These are phyloP conservation scores for Peniophora sp. DNA, from an alignment of 1,284 basidiomycete genomes.

Conservation along the genomic window DNA sequence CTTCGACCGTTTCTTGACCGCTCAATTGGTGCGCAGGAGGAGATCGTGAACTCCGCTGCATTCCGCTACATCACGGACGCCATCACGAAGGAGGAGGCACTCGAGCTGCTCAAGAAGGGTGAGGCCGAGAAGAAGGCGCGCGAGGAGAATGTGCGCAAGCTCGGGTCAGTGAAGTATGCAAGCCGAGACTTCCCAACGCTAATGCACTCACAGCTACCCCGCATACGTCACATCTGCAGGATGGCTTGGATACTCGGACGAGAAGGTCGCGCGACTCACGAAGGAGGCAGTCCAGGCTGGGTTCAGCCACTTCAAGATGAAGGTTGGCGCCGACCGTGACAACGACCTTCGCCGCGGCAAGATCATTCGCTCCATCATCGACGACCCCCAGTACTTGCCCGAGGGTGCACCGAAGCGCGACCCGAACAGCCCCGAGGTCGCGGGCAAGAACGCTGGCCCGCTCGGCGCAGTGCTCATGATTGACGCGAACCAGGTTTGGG, in stretches of 20 bases:
- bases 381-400: constrained; percentile 75
- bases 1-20: neutral
- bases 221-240: constrained; percentile 94
- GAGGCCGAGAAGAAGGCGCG: constrained; percentile 73
- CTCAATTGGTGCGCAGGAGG: constrained; percentile 44
- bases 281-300: constrained; percentile 79
- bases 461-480: constrained; percentile 94
- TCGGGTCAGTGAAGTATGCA: constrained; percentile 34
- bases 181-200: neutral
- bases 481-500: constrained; percentile 97
- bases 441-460: constrained; percentile 90
- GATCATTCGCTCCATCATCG: constrained; percentile 90
- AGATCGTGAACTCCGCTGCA: constrained; percentile 76
- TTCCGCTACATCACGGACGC: constrained; percentile 94
- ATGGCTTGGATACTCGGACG: constrained; percentile 89
- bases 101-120: constrained; percentile 74
- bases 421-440: constrained; percentile 54
- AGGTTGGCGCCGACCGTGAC: constrained; percentile 80
- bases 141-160: constrained; percentile 61
- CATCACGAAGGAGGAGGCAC: constrained; percentile 85
- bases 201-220: constrained; percentile 59
- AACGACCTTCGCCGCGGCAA: constrained; percentile 83
- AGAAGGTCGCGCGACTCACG: constrained; percentile 83
- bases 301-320: constrained; percentile 97
- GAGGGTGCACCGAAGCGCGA: constrained; percentile 47